A percentile compares a stretch with the other conserved stretches of the same genome.
Conservation (phyloP, 2,329 filamentous ascomycete genomes). For the Alternaria burnsii region DNA sequence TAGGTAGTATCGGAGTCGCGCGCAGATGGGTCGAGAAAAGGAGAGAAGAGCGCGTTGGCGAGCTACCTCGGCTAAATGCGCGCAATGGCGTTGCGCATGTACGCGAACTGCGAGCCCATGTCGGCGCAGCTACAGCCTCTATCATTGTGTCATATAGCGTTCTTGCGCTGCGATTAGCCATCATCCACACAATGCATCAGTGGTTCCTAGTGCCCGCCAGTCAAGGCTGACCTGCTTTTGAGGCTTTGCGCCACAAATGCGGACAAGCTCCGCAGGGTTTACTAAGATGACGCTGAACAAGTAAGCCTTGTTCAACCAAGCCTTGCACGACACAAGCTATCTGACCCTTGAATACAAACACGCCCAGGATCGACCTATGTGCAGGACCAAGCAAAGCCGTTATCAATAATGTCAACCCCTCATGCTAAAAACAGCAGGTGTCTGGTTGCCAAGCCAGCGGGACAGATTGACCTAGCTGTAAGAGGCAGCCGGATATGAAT, state of each 20-base stretch:
- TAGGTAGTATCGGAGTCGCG: too few species aligned
- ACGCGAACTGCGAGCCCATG: background rate
- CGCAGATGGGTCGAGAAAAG: too few species aligned
- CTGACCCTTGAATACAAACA: background rate
- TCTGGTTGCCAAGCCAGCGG: background rate
- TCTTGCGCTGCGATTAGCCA: background rate
- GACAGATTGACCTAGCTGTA: background rate
- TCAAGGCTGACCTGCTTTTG: too few species aligned
- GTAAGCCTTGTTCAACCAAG: background rate
- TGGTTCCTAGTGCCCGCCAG: background rate
- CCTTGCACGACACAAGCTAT: background rate
- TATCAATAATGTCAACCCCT: background rate
- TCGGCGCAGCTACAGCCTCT: too few species aligned
- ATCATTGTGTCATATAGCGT: background rate
- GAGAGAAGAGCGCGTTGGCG: background rate
- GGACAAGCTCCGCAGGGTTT: background rate
- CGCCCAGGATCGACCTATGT: background rate
- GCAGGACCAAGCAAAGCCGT: slow-evolving; percentile 2
- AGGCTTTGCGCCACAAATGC: background rate
- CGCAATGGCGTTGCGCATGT: background rate
- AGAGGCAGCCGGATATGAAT: slow-evolving; percentile 3
- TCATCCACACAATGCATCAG: background rate
- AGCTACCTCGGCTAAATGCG: background rate
- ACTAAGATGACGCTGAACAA: background rate
- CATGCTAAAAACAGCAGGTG: slow-evolving; percentile 1